Evolutionary conservation across 345 rosid genomes (phyloP).

Genomic region (Euphorbia lathyris): DNA sequence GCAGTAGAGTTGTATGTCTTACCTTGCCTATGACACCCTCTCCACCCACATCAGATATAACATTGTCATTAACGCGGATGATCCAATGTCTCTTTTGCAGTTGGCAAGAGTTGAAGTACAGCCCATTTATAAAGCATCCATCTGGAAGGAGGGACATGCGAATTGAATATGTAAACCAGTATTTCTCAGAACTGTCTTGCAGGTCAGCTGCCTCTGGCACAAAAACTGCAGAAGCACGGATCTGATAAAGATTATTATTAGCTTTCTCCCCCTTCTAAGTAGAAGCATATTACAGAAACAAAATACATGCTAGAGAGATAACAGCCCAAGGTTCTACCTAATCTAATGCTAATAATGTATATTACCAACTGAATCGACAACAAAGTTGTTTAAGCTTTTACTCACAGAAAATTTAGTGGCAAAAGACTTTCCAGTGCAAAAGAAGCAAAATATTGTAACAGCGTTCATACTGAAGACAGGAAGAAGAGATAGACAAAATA

Average conservation of each 20-base stretch:
- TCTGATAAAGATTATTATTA: slow-evolving; percentile 28
- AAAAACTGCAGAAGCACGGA: slow-evolving; percentile 78
- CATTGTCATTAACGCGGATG: slow-evolving; percentile 46
- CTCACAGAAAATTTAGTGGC: background rate
- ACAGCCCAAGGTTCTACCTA: background rate
- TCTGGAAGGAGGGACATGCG: slow-evolving; percentile 78
- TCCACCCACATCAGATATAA: slow-evolving; percentile 38
- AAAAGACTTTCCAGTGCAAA: background rate
- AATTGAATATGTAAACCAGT: slow-evolving; percentile 64
- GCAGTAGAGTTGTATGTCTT: slow-evolving; percentile 6
- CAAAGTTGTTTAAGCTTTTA: background rate
- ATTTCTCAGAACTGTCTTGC: slow-evolving; percentile 25
- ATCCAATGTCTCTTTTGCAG: slow-evolving; percentile 66
- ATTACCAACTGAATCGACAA: background rate
- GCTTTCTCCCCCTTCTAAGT: background rate
- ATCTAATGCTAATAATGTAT: background rate
- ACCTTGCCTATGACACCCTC: slow-evolving; percentile 83
- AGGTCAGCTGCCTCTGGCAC: slow-evolving; percentile 59
- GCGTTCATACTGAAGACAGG: background rate
- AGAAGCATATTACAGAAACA: background rate
- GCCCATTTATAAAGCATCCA: slow-evolving; percentile 60
- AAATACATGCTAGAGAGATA: background rate
- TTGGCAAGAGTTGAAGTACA: slow-evolving; percentile 61
- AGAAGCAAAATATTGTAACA: background rate
- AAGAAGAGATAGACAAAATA: background rate